Conservation (phyloP, 768 basidiomycete species). For the Russula ochroleuca region DNA sequence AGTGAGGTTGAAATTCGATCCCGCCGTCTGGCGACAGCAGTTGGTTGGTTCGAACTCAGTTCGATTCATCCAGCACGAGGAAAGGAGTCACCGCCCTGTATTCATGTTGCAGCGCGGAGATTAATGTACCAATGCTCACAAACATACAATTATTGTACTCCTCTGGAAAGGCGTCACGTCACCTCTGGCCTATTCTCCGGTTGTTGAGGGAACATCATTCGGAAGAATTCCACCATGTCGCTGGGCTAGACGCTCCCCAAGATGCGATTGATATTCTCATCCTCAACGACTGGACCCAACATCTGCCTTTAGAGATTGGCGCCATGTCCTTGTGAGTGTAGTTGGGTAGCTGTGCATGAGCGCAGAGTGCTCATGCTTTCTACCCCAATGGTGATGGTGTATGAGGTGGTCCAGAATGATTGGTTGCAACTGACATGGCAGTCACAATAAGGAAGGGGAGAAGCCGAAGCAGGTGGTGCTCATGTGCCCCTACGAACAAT, state of each 20-base stretch:
- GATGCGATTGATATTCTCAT: constrained; percentile 38
- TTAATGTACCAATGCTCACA: constrained; percentile 1
- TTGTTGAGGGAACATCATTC: neutral
- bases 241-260: constrained; percentile 44
- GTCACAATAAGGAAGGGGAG: constrained; percentile 42
- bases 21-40: neutral
- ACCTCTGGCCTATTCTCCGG: neutral
- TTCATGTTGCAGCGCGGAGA: neutral
- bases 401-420: constrained; percentile 40
- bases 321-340: constrained; percentile 46
- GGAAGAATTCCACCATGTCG: constrained; percentile 36
- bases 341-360: constrained; percentile 40
- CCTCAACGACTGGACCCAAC: constrained; percentile 39
- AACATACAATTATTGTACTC: neutral
- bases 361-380: constrained; percentile 47
- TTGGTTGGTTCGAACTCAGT: constrained; percentile 19
- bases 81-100: neutral
- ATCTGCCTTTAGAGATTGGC: constrained; percentile 45
- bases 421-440: constrained; percentile 47
- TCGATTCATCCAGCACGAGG: constrained; percentile 1
- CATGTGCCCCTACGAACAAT: constrained; percentile 43
- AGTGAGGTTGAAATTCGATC: constrained; percentile 12
- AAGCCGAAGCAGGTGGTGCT: constrained; percentile 54
- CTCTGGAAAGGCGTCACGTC: neutral
- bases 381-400: constrained; percentile 56